Evolutionary conservation across 179 eudicot genomes (phyloP).

Genomic region (Vitellaria paradoxa): DNA sequence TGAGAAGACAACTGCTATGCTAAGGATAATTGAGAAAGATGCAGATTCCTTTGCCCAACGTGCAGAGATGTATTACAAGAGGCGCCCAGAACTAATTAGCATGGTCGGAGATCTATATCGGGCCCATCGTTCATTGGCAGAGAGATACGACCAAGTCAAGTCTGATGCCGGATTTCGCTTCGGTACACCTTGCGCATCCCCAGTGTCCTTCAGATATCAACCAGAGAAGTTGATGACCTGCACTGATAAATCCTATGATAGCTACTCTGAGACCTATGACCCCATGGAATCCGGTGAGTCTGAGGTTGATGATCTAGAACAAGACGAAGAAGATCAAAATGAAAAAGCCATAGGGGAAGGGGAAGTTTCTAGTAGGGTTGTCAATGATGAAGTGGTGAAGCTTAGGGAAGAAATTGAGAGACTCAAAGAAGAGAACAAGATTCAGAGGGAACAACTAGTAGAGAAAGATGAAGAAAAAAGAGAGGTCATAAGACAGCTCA

Average conservation of each 20-base stretch:
- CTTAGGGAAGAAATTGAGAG: constrained; percentile 43
- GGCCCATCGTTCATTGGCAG: constrained; percentile 80
- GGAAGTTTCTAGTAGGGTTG: constrained; percentile 12
- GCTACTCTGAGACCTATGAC: constrained; percentile 57
- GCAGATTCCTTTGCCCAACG: constrained; percentile 94
- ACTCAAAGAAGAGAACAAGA: constrained; percentile 40
- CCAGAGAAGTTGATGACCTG: constrained; percentile 27
- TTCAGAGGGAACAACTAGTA: constrained; percentile 28
- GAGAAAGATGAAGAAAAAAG: constrained; percentile 66
- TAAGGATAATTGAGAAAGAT: constrained; percentile 75
- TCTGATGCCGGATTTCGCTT: constrained; percentile 47
- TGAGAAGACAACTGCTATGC: constrained; percentile 73
- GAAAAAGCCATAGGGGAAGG: constrained; percentile 21
- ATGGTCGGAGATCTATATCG: constrained; percentile 87
- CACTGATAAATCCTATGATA: constrained; percentile 46
- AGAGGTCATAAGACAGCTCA: constrained; percentile 88
- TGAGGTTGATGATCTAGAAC: constrained; percentile 84
- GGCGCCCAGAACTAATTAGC: constrained; percentile 84
- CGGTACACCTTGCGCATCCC: constrained; percentile 44
- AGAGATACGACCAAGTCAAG: constrained; percentile 69
- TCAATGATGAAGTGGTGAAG: constrained; percentile 28
- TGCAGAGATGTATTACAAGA: constrained; percentile 96
- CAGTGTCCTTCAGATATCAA: constrained; percentile 37
- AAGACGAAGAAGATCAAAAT: constrained; percentile 26
- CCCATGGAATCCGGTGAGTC: constrained; percentile 56